These are phyloP conservation scores for Cronartium quercuum DNA, from an alignment of 1,284 basidiomycete species.

Conservation along the genomic window DNA sequence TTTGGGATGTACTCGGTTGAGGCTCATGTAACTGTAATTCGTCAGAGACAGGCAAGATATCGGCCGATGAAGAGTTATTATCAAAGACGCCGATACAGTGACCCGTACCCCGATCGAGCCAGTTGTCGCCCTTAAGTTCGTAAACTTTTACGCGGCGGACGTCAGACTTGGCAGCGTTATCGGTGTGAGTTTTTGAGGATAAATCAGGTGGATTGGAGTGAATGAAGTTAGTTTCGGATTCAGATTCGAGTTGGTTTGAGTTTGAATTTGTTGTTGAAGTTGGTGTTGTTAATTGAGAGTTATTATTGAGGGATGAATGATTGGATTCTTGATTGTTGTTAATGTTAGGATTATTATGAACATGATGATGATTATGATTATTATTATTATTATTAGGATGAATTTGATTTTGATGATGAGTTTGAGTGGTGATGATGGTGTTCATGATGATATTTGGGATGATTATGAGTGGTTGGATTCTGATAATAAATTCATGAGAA, in stretches of 20 bases:
- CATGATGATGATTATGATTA: too few relatives aligned
- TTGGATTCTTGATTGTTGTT: too few relatives aligned
- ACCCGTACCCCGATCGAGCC: slow-evolving; percentile 90
- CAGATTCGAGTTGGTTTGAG: not conserved
- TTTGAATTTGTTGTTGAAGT: not conserved
- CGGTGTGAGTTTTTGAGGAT: not conserved
- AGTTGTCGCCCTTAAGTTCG: slow-evolving; percentile 75
- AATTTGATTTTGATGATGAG: too few relatives aligned
- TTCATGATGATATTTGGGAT: too few relatives aligned
- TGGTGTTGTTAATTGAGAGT: too few relatives aligned
- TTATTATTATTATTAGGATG: too few relatives aligned
- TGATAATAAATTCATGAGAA: too few relatives aligned
- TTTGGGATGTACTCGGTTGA: not conserved
- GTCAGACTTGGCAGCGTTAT: slow-evolving; percentile 3
- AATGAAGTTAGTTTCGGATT: not conserved
- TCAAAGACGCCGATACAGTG: slow-evolving; percentile 73
- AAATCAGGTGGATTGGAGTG: not conserved
- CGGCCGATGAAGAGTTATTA: too few relatives aligned
- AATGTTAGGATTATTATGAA: too few relatives aligned
- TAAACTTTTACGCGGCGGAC: slow-evolving; percentile 63
- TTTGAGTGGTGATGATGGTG: too few relatives aligned
- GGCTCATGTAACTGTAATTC: not conserved
- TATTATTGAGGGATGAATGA: too few relatives aligned
- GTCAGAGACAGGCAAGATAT: not conserved
- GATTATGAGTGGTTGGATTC: too few relatives aligned